Evolutionary conservation across 257 asterid species (phyloP), one percentile per base, ranked within the genome.

Genomic region (Sherardia arvensis): DNA sequence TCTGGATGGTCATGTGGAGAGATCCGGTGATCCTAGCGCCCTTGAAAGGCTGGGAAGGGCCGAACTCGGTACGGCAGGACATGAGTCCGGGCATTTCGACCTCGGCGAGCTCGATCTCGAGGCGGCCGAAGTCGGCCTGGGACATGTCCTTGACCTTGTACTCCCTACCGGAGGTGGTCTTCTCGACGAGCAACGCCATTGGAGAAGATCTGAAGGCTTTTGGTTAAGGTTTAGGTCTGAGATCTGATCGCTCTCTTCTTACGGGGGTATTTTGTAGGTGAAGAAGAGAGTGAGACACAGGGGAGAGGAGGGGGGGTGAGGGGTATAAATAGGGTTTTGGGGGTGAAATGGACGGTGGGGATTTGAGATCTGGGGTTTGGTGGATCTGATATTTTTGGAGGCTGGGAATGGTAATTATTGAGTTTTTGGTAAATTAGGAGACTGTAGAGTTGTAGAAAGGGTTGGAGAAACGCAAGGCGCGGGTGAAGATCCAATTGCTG

Each of bases 101-200:
- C 73, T 88, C 96, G 69, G 96, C 96, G 0, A 88, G 87, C 69
- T 88, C 96, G 73, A 88, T 64, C 20, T 89, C 96, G 70, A 89
- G 87, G 21, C 95, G 84, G 53, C 96, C 95, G 73, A 89, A 89
- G 66, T 89, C 96, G 9, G 94, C 95, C 78, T 86, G 96, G 45
- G 96, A 76, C 95, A 86, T 81, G 84, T 89, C 96, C 82, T 81
- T 86, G 71, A 89, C 96, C 82, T 89, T 89, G 85, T 78, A 89
- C 73, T 89, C 94, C 28, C 95, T 84, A 51, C 96, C 96, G 33
- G 95, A 70, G 32, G 80, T 65, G 18, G 97, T 86, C 27, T 86
- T 89, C 73, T 89, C 97, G 7, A 86, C 91, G 0, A 73, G 71
- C 54, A 89, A 83, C 64, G 95, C 84, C 97, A 89, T 88, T 64